Evolutionary conservation across 2,329 filamentous ascomycete species (phyloP).

Genomic region (Verticillium nubilum): DNA sequence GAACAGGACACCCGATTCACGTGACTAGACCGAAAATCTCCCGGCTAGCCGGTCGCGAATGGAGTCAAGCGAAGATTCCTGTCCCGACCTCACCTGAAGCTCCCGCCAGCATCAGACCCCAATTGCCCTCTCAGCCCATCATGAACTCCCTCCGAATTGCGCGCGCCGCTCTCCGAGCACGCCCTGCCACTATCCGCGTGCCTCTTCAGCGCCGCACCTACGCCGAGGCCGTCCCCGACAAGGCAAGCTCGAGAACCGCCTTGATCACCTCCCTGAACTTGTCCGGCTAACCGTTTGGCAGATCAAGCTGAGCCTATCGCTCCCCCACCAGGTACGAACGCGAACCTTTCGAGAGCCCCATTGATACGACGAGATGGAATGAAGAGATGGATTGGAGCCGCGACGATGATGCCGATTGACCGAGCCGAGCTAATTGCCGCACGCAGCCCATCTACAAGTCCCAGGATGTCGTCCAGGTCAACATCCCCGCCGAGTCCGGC

Average conservation of each 20-base stretch:
- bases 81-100: slow-evolving; percentile 35
- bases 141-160: slow-evolving; percentile 96
- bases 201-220: slow-evolving; percentile 84
- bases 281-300: slow-evolving; percentile 27
- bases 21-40: slow-evolving; percentile 27
- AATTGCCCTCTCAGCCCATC: slow-evolving; percentile 48
- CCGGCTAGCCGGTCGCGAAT: slow-evolving; percentile 32
- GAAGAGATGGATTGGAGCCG: neutral
- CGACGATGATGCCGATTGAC: slow-evolving; percentile 17
- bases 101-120: slow-evolving; percentile 40
- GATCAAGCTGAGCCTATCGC: slow-evolving; percentile 96
- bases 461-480: slow-evolving; percentile 83
- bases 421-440: slow-evolving; percentile 44
- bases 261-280: slow-evolving; percentile 17
- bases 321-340: slow-evolving; percentile 90
- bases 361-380: neutral
- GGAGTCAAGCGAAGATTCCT: slow-evolving; percentile 41
- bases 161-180: slow-evolving; percentile 80
- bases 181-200: slow-evolving; percentile 69
- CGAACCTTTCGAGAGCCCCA: slow-evolving; percentile 1
- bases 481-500: slow-evolving; percentile 94
- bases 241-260: slow-evolving; percentile 42
- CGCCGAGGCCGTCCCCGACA: slow-evolving; percentile 80
- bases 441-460: slow-evolving; percentile 65
- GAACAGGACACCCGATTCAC: slow-evolving; percentile 18